Evolutionary conservation across 805 yeast species (phyloP).

Genomic region (Saccharomyces mikatae): DNA sequence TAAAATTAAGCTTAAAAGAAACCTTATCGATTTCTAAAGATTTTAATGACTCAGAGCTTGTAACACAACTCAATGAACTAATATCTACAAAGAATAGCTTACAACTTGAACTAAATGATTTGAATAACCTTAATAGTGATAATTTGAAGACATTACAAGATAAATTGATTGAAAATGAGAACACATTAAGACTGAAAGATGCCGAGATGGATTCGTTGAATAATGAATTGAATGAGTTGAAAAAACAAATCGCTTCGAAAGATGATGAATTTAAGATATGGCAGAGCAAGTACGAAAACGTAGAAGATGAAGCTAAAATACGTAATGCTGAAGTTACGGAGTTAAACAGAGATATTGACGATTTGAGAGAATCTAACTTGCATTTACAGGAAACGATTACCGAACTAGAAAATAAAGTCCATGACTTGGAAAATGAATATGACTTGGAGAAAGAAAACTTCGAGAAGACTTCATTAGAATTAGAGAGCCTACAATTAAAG

Average conservation of each 20-base stretch:
- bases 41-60: constrained; percentile 4
- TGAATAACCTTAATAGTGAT: constrained; percentile 5
- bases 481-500: constrained; percentile 24
- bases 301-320: constrained; percentile 30
- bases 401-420: constrained; percentile 27
- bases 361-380: constrained; percentile 25
- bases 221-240: constrained; percentile 1
- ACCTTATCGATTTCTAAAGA: constrained; percentile 1
- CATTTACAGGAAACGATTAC: constrained; percentile 26
- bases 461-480: constrained; percentile 17
- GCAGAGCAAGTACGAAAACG: constrained; percentile 19
- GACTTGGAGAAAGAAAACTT: constrained; percentile 11
- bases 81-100: constrained; percentile 7
- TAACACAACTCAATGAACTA: constrained; percentile 13
- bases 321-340: constrained; percentile 33
- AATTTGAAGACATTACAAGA: not conserved
- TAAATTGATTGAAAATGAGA: not conserved
- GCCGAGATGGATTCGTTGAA: not conserved
- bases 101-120: constrained; percentile 9
- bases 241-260: constrained; percentile 15
- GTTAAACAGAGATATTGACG: constrained; percentile 29
- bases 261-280: constrained; percentile 11
- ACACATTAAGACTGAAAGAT: not conserved
- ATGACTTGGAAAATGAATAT: constrained; percentile 19
- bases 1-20: not conserved